phyloP scores from a whole-genome alignment of 2,329 filamentous ascomycete species.

The Dactylellina parvicollis region DNA sequence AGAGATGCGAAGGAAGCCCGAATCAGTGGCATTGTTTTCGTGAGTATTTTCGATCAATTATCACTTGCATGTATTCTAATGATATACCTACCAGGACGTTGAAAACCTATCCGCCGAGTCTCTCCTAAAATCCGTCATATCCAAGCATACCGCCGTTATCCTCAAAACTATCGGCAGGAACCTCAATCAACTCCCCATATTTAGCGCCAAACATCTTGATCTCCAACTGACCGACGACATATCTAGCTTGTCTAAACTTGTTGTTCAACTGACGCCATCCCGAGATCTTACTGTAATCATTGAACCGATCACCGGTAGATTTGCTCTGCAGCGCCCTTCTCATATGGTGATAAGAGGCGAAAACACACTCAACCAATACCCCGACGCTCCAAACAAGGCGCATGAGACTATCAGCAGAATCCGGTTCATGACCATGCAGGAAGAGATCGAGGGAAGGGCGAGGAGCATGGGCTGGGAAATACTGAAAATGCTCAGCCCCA shows the following conservation, averaged over 20 bases:
- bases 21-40: slow-evolving; percentile 72
- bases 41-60: slow-evolving; percentile 16
- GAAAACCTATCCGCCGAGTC: slow-evolving; percentile 76
- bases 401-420: slow-evolving; percentile 70
- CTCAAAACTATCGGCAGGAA: slow-evolving; percentile 73
- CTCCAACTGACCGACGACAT: slow-evolving; percentile 70
- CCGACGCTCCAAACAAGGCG: slow-evolving; percentile 69
- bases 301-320: slow-evolving; percentile 80
- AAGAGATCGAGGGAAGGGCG: slow-evolving; percentile 71
- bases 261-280: slow-evolving; percentile 74
- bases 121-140: slow-evolving; percentile 78
- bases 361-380: slow-evolving; percentile 70
- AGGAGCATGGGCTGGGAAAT: slow-evolving; percentile 73
- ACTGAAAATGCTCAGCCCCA: slow-evolving; percentile 64
- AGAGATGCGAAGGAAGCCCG: slow-evolving; percentile 79
- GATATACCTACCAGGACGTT: slow-evolving; percentile 63
- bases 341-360: slow-evolving; percentile 70
- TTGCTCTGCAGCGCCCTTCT: slow-evolving; percentile 74
- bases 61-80: slow-evolving; percentile 7
- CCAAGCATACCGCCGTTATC: slow-evolving; percentile 77
- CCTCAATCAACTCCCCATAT: slow-evolving; percentile 71
- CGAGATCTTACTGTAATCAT: slow-evolving; percentile 72
- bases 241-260: slow-evolving; percentile 71
- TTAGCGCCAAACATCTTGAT: slow-evolving; percentile 71
- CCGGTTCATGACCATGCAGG: slow-evolving; percentile 70